Conservation (phyloP, 305 asterid species). For the Fraxinus greggii region DNA sequence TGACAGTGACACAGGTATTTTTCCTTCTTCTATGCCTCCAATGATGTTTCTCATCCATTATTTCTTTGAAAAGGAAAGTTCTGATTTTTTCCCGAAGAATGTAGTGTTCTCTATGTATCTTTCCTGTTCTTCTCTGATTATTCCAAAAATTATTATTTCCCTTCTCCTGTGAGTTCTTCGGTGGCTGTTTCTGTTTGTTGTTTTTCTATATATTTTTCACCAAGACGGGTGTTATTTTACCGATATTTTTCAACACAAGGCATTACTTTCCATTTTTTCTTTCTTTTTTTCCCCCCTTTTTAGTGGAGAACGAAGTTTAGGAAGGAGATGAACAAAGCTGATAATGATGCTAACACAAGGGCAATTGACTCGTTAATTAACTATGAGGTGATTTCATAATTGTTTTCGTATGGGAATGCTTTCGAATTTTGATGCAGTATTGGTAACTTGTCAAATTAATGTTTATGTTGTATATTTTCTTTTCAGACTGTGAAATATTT, state of each 20-base stretch:
- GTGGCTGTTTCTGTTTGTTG: neutral
- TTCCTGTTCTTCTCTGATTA: neutral
- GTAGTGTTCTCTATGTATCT: constrained; percentile 1
- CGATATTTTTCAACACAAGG: constrained; percentile 17
- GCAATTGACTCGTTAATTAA: constrained; percentile 93
- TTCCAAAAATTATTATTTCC: neutral
- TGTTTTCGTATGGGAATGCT: constrained; percentile 9
- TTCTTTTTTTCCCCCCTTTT: constrained; percentile 16
- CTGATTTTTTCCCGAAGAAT: neutral
- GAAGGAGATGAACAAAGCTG: constrained; percentile 95
- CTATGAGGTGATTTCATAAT: constrained; percentile 67
- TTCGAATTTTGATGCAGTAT: constrained; percentile 19
- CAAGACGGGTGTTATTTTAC: constrained; percentile 16
- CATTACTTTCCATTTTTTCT: constrained; percentile 16
- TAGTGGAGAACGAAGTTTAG: constrained; percentile 99
- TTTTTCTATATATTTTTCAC: neutral
- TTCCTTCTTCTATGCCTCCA: neutral
- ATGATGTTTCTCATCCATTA: constrained; percentile 1
- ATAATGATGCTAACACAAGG: constrained; percentile 89
- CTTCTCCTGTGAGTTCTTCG: neutral
- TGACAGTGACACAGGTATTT: constrained; percentile 80
- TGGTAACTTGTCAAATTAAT: constrained; percentile 10
- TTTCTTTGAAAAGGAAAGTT: neutral
- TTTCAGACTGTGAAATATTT: constrained; percentile 96
- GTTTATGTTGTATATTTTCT: constrained; percentile 28